Conservation (phyloP, 2,329 filamentous ascomycete species). For the Alternaria postmessia region DNA sequence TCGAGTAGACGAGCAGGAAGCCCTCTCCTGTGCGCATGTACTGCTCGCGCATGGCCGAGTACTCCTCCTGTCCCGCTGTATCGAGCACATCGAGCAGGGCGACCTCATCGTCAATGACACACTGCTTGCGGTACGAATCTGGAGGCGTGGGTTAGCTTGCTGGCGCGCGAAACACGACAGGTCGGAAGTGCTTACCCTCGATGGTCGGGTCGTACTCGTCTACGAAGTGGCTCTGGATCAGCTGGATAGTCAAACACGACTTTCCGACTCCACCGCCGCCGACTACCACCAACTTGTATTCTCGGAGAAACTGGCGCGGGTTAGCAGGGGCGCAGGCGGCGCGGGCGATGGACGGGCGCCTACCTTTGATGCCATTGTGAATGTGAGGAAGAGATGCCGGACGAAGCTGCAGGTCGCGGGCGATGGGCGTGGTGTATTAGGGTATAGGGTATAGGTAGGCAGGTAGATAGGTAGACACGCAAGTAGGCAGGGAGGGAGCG, state of each 20-base stretch:
- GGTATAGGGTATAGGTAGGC: neutral
- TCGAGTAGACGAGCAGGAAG: slow-evolving; percentile 97
- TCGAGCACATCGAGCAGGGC: slow-evolving; percentile 97
- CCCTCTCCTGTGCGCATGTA: slow-evolving; percentile 99
- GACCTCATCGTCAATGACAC: slow-evolving; percentile 97
- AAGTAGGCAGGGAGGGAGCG: neutral
- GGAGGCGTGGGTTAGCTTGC: slow-evolving; percentile 25
- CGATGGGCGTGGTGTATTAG: slow-evolving; percentile 10
- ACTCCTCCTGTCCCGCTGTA: slow-evolving; percentile 98
- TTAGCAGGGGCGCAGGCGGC: slow-evolving; percentile 29
- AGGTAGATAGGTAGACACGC: neutral
- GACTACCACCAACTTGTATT: slow-evolving; percentile 79
- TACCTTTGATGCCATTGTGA: slow-evolving; percentile 52
- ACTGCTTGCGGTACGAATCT: slow-evolving; percentile 99
- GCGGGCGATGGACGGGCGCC: slow-evolving; percentile 15
- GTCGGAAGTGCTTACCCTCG: slow-evolving; percentile 73
- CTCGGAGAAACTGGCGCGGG: slow-evolving; percentile 58
- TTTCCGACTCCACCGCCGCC: slow-evolving; percentile 98
- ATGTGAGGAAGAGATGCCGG: slow-evolving; percentile 20
- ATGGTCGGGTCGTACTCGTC: slow-evolving; percentile 99
- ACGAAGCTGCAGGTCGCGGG: slow-evolving; percentile 4
- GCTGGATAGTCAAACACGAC: slow-evolving; percentile 96
- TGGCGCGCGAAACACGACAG: slow-evolving; percentile 1
- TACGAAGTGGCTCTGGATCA: slow-evolving; percentile 86
- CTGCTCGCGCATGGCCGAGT: slow-evolving; percentile 98